Evolutionary conservation across 2,329 filamentous ascomycete species (phyloP).

Genomic region (Colletotrichum destructivum): DNA sequence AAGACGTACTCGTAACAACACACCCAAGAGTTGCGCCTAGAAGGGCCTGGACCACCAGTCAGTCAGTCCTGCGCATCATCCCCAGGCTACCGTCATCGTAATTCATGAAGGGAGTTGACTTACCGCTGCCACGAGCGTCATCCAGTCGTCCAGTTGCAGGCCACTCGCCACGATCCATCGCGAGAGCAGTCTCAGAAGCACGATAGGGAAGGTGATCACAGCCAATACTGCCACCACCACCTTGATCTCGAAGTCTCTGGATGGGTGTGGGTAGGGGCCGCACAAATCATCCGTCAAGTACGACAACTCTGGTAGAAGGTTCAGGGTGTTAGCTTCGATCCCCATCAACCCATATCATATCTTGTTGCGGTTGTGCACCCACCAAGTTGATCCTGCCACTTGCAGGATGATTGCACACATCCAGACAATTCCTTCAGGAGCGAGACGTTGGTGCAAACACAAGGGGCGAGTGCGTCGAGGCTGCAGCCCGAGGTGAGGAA

Average conservation of each 20-base stretch:
- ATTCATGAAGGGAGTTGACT: neutral
- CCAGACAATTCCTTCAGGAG: conserved; percentile 22
- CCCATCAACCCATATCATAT: too few species aligned
- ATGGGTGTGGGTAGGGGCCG: conserved; percentile 13
- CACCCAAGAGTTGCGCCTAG: conserved; percentile 16
- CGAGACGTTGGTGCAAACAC: conserved; percentile 34
- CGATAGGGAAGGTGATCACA: conserved; percentile 23
- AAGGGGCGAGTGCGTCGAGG: conserved; percentile 20
- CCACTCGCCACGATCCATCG: conserved; percentile 11
- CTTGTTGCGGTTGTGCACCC: neutral
- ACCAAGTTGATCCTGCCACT: conserved; percentile 32
- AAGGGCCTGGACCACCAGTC: neutral
- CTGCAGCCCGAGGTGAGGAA: conserved; percentile 14
- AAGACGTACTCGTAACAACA: conserved; percentile 25
- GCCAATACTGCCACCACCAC: conserved; percentile 17
- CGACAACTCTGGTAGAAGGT: conserved; percentile 9
- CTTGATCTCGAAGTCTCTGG: conserved; percentile 27
- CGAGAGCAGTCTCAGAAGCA: conserved; percentile 18
- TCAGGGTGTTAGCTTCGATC: neutral
- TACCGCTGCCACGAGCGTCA: conserved; percentile 22
- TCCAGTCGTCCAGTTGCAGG: conserved; percentile 33
- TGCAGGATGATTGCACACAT: conserved; percentile 27
- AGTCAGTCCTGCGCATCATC: neutral
- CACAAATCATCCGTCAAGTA: conserved; percentile 26
- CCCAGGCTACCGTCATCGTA: too few species aligned